Base-by-base conservation (phyloP, 495 filamentous ascomycete genomes). In the Hypoxylon intermedium region DNA sequence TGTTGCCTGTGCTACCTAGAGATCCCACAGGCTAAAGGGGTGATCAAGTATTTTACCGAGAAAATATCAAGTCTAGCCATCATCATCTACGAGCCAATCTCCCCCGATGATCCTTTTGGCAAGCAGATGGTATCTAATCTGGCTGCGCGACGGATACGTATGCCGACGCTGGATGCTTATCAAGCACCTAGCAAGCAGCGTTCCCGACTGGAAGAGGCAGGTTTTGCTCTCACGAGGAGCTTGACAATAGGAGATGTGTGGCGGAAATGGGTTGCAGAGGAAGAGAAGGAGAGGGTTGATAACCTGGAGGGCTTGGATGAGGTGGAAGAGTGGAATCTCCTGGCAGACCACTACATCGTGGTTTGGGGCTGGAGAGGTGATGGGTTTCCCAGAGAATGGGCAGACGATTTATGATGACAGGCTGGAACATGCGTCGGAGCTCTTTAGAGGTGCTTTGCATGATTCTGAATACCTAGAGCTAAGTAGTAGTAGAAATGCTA, bases 1-100 rank as follows among this genome's bases (percentile, higher is more conserved):
- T 97, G 93, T 77, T 97, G 94, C 74, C 81, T 98, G 19, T 87
- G 92, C 60, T 98, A 98, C 70, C 82, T 98, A 1, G 79, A 85
- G 0, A 80, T 87, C 0, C 54, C 77, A 0, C 79, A 84, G 24
- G 88, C 91, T 1, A 75, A 76, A 38, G 68, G 74, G 9, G 85
- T 94, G 9, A 75, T 96, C n/a, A 60, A 78, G 18, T 87, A 84
- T 67, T 91, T 96, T 62, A 79, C 83, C 3, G 72, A 79, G 12
- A 74, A 61, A 34, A 76, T 89, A 43, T 75, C 80, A 46, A 70
- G 82, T 4, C 67, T 93, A 0, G 86, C 83, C 0, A 61, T 96
- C 4, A 73, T 96, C 23, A 68, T 98, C 28, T 98, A 98, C 77
- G 94, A 98, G 69, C 94, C 94, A 0, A 87, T 95, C 53, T 81